Conservation (phyloP, 192 early-diverging fungal species). For the Geranomyces michiganensis region DNA sequence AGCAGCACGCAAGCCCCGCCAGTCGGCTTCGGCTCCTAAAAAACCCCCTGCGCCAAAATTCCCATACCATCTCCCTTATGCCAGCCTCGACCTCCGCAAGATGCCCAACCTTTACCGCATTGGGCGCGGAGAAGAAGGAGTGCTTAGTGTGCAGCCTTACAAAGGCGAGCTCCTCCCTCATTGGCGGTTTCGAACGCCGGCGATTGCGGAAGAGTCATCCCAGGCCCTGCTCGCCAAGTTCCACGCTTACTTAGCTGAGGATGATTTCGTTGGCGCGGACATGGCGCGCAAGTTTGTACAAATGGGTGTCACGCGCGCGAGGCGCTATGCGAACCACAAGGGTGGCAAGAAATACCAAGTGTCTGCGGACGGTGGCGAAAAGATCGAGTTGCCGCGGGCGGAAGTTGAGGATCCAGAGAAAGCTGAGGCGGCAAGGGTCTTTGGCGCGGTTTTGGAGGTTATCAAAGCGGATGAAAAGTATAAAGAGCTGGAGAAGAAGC, state of each 20-base stretch:
- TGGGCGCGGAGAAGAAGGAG: slow-evolving; percentile 16
- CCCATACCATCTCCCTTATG: neutral
- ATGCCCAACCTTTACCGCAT: slow-evolving; percentile 18
- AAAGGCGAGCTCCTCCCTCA: slow-evolving; percentile 16
- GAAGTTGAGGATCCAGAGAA: slow-evolving; percentile 19
- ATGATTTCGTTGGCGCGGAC: slow-evolving; percentile 19
- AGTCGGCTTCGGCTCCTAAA: no score
- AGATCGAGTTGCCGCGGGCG: slow-evolving; percentile 4
- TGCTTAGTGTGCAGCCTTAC: slow-evolving; percentile 11
- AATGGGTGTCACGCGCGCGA: slow-evolving; percentile 15
- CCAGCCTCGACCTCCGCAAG: slow-evolving; percentile 14
- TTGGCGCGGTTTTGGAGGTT: slow-evolving; percentile 1
- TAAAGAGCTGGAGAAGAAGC: neutral
- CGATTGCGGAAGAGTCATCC: neutral
- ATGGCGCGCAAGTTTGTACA: slow-evolving; percentile 26
- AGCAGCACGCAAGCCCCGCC: no score
- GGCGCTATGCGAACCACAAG: slow-evolving; percentile 18
- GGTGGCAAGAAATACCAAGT: slow-evolving; percentile 16
- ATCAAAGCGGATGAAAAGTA: slow-evolving; percentile 12
- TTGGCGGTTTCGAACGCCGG: slow-evolving; percentile 15
- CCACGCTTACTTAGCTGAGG: neutral
- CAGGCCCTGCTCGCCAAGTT: neutral
- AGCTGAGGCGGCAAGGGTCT: slow-evolving; percentile 16
- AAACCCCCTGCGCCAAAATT: neutral
- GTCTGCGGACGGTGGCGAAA: neutral